Base-by-base conservation (phyloP, 2,329 filamentous ascomycete species). In the Fusarium fujikuroi region DNA sequence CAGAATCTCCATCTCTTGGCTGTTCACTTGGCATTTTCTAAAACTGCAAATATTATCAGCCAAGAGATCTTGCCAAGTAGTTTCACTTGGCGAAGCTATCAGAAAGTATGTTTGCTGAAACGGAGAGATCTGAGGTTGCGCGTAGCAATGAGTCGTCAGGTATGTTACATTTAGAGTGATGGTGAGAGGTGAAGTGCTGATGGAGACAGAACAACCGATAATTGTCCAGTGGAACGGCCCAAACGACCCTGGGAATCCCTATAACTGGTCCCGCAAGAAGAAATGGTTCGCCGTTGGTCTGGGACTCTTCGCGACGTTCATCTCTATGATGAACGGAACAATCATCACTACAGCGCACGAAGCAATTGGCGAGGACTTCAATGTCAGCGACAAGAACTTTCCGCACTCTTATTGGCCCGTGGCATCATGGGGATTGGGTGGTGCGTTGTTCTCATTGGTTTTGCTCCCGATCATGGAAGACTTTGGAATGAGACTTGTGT, bases 401-500 rank as follows among this genome's bases (percentile, higher is more conserved):
- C 66, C 70, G 4, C 65, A 73, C 4, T 73, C 70, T 6, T 73
- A 73, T 9, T 73, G 70, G 70, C 70, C 70, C 0, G 70, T 73
- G 6, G 19, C 70, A 4, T 73, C 70, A 0, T 73, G 70, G 70
- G 70, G 69, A 1, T 7, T 73, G 0, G 70, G 70, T 0, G 69
- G 70, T 4, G 70, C 69, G 0, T 5, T 73, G 0, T 73, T 70
- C 14, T 73, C 70, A 3, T 28, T 73, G 4, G 59, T 73, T 0
- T 19, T 73, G 0, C 66, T 73, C 1, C 70, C 70, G 0, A 73
- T 73, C 1, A 73, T 73, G 70, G 70, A 73, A 28, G 70, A 73
- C 0, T 73, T 73, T 2, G 70, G 70, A 1, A 70, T 73, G 57
- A 54, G 70, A 21, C 30, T 70, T 3, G 70, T 73, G 0, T 73